These are phyloP conservation scores for Ophiostoma novo-ulmi DNA, from an alignment of 2,329 filamentous ascomycete genomes.

Conservation along the genomic window DNA sequence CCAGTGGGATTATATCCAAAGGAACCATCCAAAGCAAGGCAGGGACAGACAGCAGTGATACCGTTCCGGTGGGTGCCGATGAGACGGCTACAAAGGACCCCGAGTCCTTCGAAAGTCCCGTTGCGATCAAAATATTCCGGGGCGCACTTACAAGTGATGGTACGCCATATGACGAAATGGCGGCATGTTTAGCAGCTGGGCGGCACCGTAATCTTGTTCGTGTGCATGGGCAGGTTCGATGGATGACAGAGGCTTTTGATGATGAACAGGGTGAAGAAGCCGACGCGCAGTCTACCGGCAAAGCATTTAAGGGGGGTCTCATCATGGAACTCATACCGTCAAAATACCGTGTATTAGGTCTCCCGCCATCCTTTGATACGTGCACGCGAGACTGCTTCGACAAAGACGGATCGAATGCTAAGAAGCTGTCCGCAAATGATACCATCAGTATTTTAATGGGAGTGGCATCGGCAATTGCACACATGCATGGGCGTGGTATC, in stretches of 20 bases:
- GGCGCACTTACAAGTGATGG: constrained; percentile 46
- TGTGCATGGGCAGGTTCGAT: constrained; percentile 40
- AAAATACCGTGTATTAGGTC: constrained; percentile 40
- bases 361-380: constrained; percentile 41
- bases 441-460: constrained; percentile 38
- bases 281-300: background rate
- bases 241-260: constrained; percentile 5
- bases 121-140: constrained; percentile 47
- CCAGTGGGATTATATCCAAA: constrained; percentile 44
- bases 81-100: background rate
- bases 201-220: constrained; percentile 44
- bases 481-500: constrained; percentile 42
- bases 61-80: background rate
- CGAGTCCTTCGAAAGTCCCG: constrained; percentile 24
- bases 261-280: background rate
- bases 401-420: constrained; percentile 27
- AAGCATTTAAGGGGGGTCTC: constrained; percentile 36
- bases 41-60: constrained; percentile 25
- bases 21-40: constrained; percentile 28
- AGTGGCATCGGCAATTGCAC: constrained; percentile 40
- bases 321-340: constrained; percentile 46
- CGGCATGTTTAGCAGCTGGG: constrained; percentile 43
- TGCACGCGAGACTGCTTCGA: constrained; percentile 44
- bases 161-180: constrained; percentile 46
- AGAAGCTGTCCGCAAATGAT: constrained; percentile 31